Conservation (phyloP, 768 basidiomycete species). For the Podaxis mareebaensis region DNA sequence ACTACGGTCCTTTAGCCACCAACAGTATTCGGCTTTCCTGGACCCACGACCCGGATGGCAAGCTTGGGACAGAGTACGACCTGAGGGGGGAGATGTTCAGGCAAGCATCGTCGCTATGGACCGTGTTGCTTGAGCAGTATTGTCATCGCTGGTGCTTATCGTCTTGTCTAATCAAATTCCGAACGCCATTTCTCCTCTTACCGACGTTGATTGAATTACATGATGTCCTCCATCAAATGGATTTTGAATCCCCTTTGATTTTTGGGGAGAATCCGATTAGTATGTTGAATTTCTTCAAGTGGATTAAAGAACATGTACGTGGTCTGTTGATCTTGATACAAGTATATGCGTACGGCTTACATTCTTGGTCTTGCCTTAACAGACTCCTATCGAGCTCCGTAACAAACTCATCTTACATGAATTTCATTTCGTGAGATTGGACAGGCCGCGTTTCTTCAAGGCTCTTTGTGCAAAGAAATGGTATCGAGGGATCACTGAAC, state of each 20-base stretch:
- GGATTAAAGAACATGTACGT: slow-evolving; percentile 8
- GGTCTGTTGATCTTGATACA: not conserved
- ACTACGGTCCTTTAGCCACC: not conserved
- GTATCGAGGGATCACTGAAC: not conserved
- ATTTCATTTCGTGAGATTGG: not conserved
- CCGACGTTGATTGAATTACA: not conserved
- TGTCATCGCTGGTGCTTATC: slow-evolving; percentile 3
- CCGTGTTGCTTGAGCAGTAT: not conserved
- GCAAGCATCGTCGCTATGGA: not conserved
- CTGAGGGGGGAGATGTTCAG: not conserved
- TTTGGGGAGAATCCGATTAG: not conserved
- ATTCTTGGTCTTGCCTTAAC: not conserved
- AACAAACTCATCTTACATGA: not conserved
- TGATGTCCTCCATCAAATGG: not conserved
- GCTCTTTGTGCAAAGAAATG: slow-evolving; percentile 5
- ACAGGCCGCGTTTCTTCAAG: slow-evolving; percentile 1
- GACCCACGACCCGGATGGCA: not conserved
- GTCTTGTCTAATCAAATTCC: not conserved
- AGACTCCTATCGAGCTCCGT: slow-evolving; percentile 9
- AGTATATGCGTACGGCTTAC: not conserved
- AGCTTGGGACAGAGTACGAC: not conserved
- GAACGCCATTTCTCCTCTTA: not conserved
- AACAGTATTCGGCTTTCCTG: not conserved
- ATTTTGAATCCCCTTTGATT: not conserved
- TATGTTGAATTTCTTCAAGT: not conserved